Evolutionary conservation across 441 rosid species (phyloP).

Genomic region (Melastoma candidum): DNA sequence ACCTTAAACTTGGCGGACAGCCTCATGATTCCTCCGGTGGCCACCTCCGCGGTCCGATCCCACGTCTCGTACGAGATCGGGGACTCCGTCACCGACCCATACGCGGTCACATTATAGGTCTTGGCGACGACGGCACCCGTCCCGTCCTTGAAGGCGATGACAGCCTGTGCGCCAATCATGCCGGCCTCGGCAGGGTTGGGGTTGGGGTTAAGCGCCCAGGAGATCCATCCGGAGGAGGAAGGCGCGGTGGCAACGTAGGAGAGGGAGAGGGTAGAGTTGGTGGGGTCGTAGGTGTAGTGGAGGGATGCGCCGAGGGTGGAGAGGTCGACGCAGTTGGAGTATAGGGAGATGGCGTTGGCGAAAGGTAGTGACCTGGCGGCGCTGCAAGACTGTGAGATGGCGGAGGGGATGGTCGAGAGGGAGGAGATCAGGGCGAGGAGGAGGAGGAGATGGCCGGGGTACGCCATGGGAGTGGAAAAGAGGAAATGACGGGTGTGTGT

Average conservation of each 20-base stretch:
- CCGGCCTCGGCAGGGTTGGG: constrained; percentile 9
- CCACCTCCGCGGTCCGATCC: constrained; percentile 34
- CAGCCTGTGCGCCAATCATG: constrained; percentile 65
- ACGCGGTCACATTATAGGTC: constrained; percentile 24
- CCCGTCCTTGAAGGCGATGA: constrained; percentile 36
- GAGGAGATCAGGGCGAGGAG: neutral
- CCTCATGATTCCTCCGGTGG: constrained; percentile 20
- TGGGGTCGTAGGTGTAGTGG: constrained; percentile 57
- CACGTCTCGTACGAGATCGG: constrained; percentile 39
- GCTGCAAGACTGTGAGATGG: constrained; percentile 36
- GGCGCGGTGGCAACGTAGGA: constrained; percentile 60
- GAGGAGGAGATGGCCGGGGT: constrained; percentile 9
- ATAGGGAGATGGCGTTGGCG: constrained; percentile 20
- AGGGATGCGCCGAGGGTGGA: constrained; percentile 40
- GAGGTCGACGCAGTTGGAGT: constrained; percentile 39
- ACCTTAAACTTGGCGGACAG: constrained; percentile 37
- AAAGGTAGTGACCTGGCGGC: constrained; percentile 30
- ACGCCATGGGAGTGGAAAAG: too few species aligned
- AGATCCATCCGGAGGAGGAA: constrained; percentile 44
- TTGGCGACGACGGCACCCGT: constrained; percentile 23
- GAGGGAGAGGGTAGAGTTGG: constrained; percentile 65
- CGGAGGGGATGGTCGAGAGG: constrained; percentile 27
- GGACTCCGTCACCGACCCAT: constrained; percentile 16
- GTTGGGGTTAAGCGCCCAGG: constrained; percentile 74
- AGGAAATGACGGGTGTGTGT: constrained; percentile 14